Conservation (phyloP, 192 early-diverging fungal species). For the Entomortierella chlamydospora region DNA sequence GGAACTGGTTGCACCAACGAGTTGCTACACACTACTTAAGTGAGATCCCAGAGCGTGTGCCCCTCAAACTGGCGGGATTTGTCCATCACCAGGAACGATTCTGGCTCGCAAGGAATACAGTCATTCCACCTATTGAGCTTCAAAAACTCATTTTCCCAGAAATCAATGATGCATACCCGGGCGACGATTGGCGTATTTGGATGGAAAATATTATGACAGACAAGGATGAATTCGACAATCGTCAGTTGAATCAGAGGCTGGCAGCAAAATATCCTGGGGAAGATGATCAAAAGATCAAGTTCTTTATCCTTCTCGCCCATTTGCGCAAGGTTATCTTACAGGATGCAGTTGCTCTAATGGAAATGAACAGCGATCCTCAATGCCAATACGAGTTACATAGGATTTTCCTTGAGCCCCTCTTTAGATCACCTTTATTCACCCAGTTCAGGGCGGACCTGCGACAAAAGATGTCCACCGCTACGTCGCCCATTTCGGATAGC, state of each 20-base stretch:
- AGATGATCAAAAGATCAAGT: not conserved
- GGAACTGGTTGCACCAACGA: not conserved
- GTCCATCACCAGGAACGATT: not conserved
- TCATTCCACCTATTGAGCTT: conserved; percentile 11
- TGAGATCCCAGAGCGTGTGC: not conserved
- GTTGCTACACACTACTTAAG: conserved; percentile 6
- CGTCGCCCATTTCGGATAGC: too few relatives aligned
- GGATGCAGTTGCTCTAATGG: conserved; percentile 7
- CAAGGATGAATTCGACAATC: not conserved
- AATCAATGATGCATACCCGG: not conserved
- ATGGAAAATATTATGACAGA: conserved; percentile 19
- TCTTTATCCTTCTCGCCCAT: not conserved
- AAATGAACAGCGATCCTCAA: not conserved
- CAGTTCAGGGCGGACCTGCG: too few relatives aligned
- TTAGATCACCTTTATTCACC: too few relatives aligned
- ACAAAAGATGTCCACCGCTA: too few relatives aligned
- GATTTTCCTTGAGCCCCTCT: not conserved
- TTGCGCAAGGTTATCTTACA: conserved; percentile 27
- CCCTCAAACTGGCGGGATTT: conserved; percentile 1
- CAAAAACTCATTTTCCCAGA: conserved; percentile 9
- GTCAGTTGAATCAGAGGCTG: not conserved
- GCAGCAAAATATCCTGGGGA: too few relatives aligned
- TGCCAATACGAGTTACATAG: not conserved
- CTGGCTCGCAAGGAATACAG: conserved; percentile 3
- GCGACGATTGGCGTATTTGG: conserved; percentile 1